These are phyloP conservation scores for Candida vartiovaarae DNA, from an alignment of 805 yeast species.

Conservation along the genomic window DNA sequence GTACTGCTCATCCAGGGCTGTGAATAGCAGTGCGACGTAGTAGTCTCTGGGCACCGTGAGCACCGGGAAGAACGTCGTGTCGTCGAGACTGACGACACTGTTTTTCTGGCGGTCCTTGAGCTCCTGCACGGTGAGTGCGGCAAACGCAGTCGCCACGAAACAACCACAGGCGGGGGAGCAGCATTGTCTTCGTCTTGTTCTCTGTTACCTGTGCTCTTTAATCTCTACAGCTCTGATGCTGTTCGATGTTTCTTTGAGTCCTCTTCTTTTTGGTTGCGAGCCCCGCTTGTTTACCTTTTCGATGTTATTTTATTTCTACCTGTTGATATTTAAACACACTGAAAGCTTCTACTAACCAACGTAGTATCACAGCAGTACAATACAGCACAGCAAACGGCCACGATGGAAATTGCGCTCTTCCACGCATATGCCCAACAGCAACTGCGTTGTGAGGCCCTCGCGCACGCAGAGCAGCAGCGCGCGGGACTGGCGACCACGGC, in stretches of 20 bases:
- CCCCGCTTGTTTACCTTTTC: no score
- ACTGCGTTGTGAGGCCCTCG: neutral
- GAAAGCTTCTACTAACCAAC: no score
- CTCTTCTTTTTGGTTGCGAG: no score
- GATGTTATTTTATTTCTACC: no score
- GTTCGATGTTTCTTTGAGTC: no score
- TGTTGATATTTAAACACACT: no score
- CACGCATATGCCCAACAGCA: no score
- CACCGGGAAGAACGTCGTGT: conserved; percentile 32
- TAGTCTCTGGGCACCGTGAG: conserved; percentile 41
- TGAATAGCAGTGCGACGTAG: conserved; percentile 43
- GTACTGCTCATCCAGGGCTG: conserved; percentile 37
- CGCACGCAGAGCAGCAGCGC: conserved; percentile 11
- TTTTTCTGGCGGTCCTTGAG: conserved; percentile 6
- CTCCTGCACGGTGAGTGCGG: conserved; percentile 4
- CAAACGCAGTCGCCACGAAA: neutral
- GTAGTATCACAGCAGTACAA: no score
- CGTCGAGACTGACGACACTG: conserved; percentile 31
- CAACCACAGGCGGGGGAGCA: neutral
- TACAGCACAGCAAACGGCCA: no score
- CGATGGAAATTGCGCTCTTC: no score
- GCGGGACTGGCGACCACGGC: conserved; percentile 16
- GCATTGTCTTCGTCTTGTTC: neutral
- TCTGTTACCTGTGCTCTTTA: neutral
- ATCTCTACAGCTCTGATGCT: no score